Evolutionary conservation across 208 protist genomes (phyloP), one percentile per base, ranked within the genome.

Genomic region (Leishmania turanica): DNA sequence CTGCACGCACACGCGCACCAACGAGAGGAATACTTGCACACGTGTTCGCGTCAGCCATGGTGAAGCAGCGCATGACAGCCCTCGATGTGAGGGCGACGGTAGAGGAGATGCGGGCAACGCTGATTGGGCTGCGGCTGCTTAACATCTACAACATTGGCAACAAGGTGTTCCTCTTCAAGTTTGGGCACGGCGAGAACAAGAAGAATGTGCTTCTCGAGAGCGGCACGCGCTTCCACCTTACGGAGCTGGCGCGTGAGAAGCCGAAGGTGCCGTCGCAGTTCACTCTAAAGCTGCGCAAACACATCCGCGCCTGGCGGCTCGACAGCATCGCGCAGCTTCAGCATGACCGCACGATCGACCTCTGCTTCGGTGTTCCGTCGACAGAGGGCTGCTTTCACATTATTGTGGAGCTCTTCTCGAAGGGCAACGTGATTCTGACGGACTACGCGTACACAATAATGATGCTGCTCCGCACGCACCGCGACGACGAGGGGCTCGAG

Each of bases 341-440:
- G 75, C 89, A 99, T 68, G 99, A 99, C 87, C 96, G 98, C 82
- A 92, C 99, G 40, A 91, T 99, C 47, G 96, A 99, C 71, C 90
- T 99, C 82, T 96, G 92, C 49, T 99, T 99, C 88, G 98, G 97
- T 51, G 88, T 93, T 6, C 72, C 87, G 53, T 76, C 69, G 24
- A 80, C 82, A 7, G 88, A 88, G 56, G 97, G 88, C n/a, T 94
- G 90, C 64, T 95, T 92, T 68, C 93, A 96, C 79, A 93, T 98
- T 53, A 92, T 98, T 69, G 60, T 98, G 66, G 95, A 98, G 75
- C 89, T 99, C 40, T 98, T 97, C 83, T 84, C 87, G 8, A 97
- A 99, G 85, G 99, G 99, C 62, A 99, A 99, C 89, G 85, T 99
- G 66, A 91, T 99, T 49, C 86, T 99, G 1, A 99, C 98, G 4